Evolutionary conservation across 2,329 filamentous ascomycete species (phyloP), one percentile per base, ranked within the genome.

Genomic region (Neoarthrinium moseri): DNA sequence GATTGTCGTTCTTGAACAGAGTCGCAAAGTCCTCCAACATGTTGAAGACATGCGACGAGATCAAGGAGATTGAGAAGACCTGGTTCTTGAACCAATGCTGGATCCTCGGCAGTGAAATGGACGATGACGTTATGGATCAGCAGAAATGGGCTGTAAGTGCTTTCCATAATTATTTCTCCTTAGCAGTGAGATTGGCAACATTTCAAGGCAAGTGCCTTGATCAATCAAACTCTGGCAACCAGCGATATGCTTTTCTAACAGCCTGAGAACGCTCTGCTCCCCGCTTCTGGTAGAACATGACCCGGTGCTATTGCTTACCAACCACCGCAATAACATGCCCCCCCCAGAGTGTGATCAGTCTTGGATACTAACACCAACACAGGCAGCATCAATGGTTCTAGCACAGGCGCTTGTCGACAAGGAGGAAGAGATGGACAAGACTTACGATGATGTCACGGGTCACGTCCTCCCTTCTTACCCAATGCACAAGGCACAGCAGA

Each of bases 81-180:
- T 91, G 87, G 87, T 85, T 91, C 56, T 67, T 91, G 17, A 91
- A 89, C 66, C 83, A 87, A 61, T 90, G 86, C 62, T 87, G 86
- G 73, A 87, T 91, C 44, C 74, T 91, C 2, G 87, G 87, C 15
- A 73, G 70, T 50, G 83, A 85, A 52, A 91, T 87, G 86, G 94
- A 97, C 56, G 94, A 97, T 67, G 94, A 99, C 62, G 94, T 96
- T 56, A 97, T 97, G 86, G 90, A 96, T 61, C 89, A 96, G 66
- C 91, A 97, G 63, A 96, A 97, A 66, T 96, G 90, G 75, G 89
- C 91, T 36, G 87, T 90, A 73, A 69, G 84, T 80, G 24, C 30
- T 47, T 6, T 12, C 20, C 27, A n/a, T 1, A 15, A 30, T 18
- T n/a, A n/a, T n/a, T n/a, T n/a, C n/a, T n/a, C n/a, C n/a, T n/a